Evolutionary conservation across 2,329 filamentous ascomycete genomes (phyloP).

Genomic region (Mariannaea elegans): DNA sequence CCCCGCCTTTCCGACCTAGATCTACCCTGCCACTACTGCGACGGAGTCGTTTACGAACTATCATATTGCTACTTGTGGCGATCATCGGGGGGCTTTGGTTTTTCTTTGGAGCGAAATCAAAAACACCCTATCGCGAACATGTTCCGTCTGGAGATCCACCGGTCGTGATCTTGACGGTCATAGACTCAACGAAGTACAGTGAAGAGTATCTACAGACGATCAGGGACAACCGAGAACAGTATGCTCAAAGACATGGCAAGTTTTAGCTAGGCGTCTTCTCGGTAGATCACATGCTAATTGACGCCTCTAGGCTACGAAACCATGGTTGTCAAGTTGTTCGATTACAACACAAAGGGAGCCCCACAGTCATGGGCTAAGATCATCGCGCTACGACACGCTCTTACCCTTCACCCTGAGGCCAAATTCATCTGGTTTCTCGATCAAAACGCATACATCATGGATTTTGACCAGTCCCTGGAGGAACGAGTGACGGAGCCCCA

Average conservation of each 20-base stretch:
- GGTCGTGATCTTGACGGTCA: slow-evolving; percentile 84
- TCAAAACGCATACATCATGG: slow-evolving; percentile 88
- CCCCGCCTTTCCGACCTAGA: slow-evolving; percentile 74
- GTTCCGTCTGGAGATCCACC: slow-evolving; percentile 64
- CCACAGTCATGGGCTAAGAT: slow-evolving; percentile 78
- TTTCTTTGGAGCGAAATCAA: slow-evolving; percentile 52
- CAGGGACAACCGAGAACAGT: slow-evolving; percentile 82
- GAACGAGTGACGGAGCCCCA: slow-evolving; percentile 73
- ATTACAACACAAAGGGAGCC: slow-evolving; percentile 75
- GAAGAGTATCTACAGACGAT: slow-evolving; percentile 76
- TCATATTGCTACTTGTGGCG: slow-evolving; percentile 63
- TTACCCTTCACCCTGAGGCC: slow-evolving; percentile 79
- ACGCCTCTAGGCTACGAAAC: slow-evolving; percentile 77
- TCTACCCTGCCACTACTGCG: slow-evolving; percentile 64
- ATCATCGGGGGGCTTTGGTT: slow-evolving; percentile 70
- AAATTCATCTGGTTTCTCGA: slow-evolving; percentile 90
- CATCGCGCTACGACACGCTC: slow-evolving; percentile 87
- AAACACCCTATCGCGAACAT: slow-evolving; percentile 46
- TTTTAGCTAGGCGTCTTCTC: background rate
- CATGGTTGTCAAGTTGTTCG: slow-evolving; percentile 79
- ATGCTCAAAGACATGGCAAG: slow-evolving; percentile 87
- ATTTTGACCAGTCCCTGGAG: slow-evolving; percentile 74
- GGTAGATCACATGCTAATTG: slow-evolving; percentile 14
- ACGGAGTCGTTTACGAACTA: slow-evolving; percentile 68
- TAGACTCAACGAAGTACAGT: slow-evolving; percentile 74